A percentile compares a stretch with the other conserved stretches of the same genome.
Conservation (phyloP, 2,329 filamentous ascomycete genomes). For the Drechslerella coelobrocha region DNA sequence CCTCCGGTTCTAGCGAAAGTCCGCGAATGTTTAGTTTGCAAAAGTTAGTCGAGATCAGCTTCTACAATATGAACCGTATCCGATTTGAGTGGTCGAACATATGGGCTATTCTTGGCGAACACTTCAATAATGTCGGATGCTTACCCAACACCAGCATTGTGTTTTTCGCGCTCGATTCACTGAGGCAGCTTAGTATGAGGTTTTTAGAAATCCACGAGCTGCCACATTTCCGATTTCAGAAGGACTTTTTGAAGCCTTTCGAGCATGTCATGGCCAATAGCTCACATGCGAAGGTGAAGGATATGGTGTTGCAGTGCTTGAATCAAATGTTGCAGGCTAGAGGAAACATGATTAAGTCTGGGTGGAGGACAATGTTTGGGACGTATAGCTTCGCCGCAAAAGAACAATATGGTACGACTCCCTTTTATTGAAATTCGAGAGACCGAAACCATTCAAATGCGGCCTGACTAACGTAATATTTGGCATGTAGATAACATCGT, state of each 20-base stretch:
- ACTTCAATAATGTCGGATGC: constrained; percentile 97
- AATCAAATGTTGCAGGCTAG: constrained; percentile 99
- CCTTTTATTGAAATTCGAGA: not conserved
- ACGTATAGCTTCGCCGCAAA: constrained; percentile 95
- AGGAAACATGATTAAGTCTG: constrained; percentile 94
- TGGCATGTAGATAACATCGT: constrained; percentile 78
- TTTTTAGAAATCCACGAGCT: constrained; percentile 99
- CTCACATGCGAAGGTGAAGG: constrained; percentile 88
- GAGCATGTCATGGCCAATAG: constrained; percentile 97
- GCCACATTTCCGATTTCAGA: constrained; percentile 99
- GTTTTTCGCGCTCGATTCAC: constrained; percentile 93
- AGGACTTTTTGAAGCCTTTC: constrained; percentile 97
- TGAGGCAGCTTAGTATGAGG: constrained; percentile 94
- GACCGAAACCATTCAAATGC: not conserved
- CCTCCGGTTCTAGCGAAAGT: constrained; percentile 92
- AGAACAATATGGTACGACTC: constrained; percentile 74
- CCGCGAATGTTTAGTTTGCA: constrained; percentile 96
- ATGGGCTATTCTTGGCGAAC: constrained; percentile 95
- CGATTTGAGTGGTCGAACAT: constrained; percentile 98
- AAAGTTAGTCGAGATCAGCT: constrained; percentile 97
- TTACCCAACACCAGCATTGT: constrained; percentile 96
- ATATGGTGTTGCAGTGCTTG: constrained; percentile 93
- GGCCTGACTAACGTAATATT: constrained; percentile 51
- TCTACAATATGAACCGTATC: constrained; percentile 99
- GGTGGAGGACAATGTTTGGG: constrained; percentile 99